These are phyloP conservation scores for Tricholoma hemisulphureum DNA, from an alignment of 768 basidiomycete genomes.

Conservation along the genomic window DNA sequence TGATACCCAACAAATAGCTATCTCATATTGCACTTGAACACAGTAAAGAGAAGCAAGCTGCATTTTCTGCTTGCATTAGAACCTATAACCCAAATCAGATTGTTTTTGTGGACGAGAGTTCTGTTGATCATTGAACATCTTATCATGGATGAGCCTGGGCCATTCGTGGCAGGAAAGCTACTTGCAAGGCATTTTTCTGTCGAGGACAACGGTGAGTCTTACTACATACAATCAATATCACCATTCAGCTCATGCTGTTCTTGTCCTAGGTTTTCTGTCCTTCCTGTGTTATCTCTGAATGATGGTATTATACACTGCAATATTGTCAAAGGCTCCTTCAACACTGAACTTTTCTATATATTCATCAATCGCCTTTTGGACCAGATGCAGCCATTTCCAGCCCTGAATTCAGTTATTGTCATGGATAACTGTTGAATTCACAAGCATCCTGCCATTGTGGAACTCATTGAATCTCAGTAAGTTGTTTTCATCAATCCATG, in stretches of 20 bases:
- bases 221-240: no score
- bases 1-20: no score
- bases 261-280: slow-evolving; percentile 25
- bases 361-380: slow-evolving; percentile 25
- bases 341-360: slow-evolving; percentile 7
- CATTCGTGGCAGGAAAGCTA: background rate
- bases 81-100: no score
- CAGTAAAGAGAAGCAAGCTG: no score
- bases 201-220: background rate
- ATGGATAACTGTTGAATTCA: slow-evolving; percentile 41
- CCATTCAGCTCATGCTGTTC: background rate
- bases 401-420: slow-evolving; percentile 32
- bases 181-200: background rate
- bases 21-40: no score
- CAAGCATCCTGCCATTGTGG: slow-evolving; percentile 23
- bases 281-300: slow-evolving; percentile 33
- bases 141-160: background rate
- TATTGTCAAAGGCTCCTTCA: slow-evolving; percentile 26
- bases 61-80: no score
- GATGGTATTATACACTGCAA: slow-evolving; percentile 29
- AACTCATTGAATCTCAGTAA: slow-evolving; percentile 30
- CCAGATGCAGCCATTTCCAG: slow-evolving; percentile 29
- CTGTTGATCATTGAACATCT: background rate
- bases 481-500: no score
- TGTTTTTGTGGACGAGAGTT: background rate